A percentile compares a stretch with the other conserved stretches of the same genome.
Evolutionary conservation across 257 asterid genomes (phyloP).

Genomic region (Euphrasia confusa): DNA sequence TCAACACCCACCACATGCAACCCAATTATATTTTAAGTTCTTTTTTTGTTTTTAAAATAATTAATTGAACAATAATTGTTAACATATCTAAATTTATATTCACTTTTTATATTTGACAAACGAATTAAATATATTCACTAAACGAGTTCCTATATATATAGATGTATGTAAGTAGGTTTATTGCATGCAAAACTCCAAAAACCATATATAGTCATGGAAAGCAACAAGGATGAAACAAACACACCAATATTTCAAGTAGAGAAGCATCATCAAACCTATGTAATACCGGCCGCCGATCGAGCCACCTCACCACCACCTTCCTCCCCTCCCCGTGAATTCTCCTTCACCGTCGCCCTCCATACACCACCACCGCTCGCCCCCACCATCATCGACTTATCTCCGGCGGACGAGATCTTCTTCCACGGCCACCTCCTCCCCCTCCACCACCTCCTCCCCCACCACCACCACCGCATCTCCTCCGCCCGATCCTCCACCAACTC

Average conservation of each 20-base stretch:
- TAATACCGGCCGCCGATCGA: slow-evolving; percentile 21
- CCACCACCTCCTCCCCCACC: slow-evolving; percentile 66
- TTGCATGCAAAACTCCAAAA: too few relatives aligned
- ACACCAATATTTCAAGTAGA: slow-evolving; percentile 15
- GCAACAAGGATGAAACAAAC: slow-evolving; percentile 20
- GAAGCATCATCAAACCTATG: background rate
- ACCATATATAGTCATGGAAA: slow-evolving; percentile 30
- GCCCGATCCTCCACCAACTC: slow-evolving; percentile 69
- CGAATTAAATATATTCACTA: too few relatives aligned
- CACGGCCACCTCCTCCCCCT: slow-evolving; percentile 94
- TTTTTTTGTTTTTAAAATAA: too few relatives aligned
- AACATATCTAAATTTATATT: too few relatives aligned
- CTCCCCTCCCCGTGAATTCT: slow-evolving; percentile 87
- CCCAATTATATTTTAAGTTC: too few relatives aligned
- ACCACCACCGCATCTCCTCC: slow-evolving; percentile 38
- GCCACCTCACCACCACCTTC: slow-evolving; percentile 37
- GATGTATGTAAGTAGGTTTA: too few relatives aligned
- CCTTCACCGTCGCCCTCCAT: slow-evolving; percentile 78
- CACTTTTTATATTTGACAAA: too few relatives aligned
- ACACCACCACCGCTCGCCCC: slow-evolving; percentile 49
- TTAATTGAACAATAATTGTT: too few relatives aligned
- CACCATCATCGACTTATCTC: slow-evolving; percentile 66
- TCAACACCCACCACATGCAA: too few relatives aligned
- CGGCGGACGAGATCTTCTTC: slow-evolving; percentile 94
- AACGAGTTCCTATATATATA: too few relatives aligned